Percentiles rank a stretch among this genome's conserved stretches.
These are phyloP conservation scores for Pseudonectria buxi DNA, from an alignment of 2,329 filamentous ascomycete species.

Conservation along the genomic window DNA sequence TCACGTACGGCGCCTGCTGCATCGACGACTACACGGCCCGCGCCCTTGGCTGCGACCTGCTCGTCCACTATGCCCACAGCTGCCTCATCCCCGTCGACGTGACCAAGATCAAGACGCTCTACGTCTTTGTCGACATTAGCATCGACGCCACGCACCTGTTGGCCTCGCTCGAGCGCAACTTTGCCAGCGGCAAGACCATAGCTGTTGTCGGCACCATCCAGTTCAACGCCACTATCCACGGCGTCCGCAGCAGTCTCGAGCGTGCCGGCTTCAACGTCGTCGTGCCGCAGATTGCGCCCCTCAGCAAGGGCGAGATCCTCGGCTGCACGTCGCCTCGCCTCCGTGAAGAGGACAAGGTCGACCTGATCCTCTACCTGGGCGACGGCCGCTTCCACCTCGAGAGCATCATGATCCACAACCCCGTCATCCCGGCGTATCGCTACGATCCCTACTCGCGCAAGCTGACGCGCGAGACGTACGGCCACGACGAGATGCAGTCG, in stretches of 20 bases:
- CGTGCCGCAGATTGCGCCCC: slow-evolving; percentile 84
- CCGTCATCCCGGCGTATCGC: slow-evolving; percentile 79
- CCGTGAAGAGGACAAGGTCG: slow-evolving; percentile 50
- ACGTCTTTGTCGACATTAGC: slow-evolving; percentile 96
- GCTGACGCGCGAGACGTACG: slow-evolving; percentile 85
- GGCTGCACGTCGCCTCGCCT: slow-evolving; percentile 90
- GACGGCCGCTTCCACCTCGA: slow-evolving; percentile 95
- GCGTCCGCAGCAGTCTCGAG: slow-evolving; percentile 69
- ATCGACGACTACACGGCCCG: slow-evolving; percentile 97
- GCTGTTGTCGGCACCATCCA: slow-evolving; percentile 96
- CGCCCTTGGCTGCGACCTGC: slow-evolving; percentile 84
- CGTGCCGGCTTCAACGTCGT: slow-evolving; percentile 77
- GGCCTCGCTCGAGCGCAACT: slow-evolving; percentile 82
- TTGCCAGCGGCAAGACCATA: slow-evolving; percentile 75
- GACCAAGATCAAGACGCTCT: slow-evolving; percentile 93
- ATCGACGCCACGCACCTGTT: slow-evolving; percentile 87
- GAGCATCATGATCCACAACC: slow-evolving; percentile 99
- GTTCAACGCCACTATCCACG: slow-evolving; percentile 95
- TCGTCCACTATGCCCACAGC: slow-evolving; percentile 96
- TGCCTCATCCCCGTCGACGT: slow-evolving; percentile 95
- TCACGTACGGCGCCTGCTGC: slow-evolving; percentile 97
- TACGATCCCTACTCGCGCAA: slow-evolving; percentile 95
- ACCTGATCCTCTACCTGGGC: slow-evolving; percentile 81
- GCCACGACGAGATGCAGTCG: slow-evolving; percentile 82
- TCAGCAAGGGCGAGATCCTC: slow-evolving; percentile 92